phyloP scores from a whole-genome alignment of 495 filamentous ascomycete genomes.

The Annulohypoxylon moriforme region DNA sequence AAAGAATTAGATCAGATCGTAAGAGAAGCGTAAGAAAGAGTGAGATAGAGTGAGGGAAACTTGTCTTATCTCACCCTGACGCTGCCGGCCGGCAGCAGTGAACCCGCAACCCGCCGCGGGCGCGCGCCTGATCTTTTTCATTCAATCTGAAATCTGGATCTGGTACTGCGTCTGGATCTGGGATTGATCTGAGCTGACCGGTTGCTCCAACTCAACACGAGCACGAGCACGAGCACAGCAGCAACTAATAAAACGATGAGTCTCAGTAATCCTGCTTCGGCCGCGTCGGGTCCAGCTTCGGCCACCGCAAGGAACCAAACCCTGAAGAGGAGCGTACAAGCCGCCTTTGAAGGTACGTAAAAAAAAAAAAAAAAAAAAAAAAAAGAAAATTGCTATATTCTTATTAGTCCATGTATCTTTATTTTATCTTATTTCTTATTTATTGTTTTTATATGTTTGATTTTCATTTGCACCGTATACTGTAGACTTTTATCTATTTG shows the following conservation, averaged over 20 bases:
- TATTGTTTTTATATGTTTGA: constrained; percentile 19
- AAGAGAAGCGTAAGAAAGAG: not conserved
- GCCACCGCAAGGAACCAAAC: constrained; percentile 61
- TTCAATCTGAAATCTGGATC: constrained; percentile 8
- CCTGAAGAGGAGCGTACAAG: constrained; percentile 79
- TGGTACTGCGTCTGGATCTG: constrained; percentile 12
- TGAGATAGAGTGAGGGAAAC: constrained; percentile 23
- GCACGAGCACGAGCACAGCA: constrained; percentile 23
- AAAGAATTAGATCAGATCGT: not conserved
- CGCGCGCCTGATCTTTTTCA: constrained; percentile 21
- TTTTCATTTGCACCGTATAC: not conserved
- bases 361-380: too few relatives aligned
- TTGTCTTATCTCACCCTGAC: constrained; percentile 43
- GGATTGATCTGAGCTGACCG: constrained; percentile 24
- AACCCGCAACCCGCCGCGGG: constrained; percentile 17
- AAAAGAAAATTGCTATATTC: not conserved
- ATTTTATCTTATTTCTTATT: constrained; percentile 27
- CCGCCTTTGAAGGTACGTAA: constrained; percentile 79
- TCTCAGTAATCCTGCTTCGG: constrained; percentile 59
- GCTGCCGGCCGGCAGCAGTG: constrained; percentile 21
- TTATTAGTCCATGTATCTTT: not conserved
- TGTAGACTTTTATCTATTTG: not conserved
- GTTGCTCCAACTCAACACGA: constrained; percentile 19
- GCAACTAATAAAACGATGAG: constrained; percentile 49
- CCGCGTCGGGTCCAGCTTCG: constrained; percentile 57